Base-by-base conservation (phyloP, 2,329 filamentous ascomycete species). In the Akanthomyces muscarius region DNA sequence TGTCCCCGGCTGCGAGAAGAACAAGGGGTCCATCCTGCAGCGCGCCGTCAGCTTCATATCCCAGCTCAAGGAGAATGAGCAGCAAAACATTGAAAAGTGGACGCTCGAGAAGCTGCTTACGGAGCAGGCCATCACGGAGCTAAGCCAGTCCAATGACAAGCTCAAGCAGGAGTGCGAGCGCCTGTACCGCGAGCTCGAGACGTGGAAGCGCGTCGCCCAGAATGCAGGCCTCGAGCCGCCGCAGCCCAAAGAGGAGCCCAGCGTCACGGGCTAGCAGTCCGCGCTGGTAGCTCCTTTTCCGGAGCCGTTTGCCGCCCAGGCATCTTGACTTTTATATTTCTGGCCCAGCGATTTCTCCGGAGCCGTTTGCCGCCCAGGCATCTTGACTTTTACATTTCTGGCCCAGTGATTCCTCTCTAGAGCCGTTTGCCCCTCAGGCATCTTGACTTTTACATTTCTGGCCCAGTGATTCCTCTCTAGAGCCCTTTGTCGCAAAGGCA, bases 1-100 rank as follows among this genome's bases (percentile, higher is more conserved):
- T 68, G 95, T 99, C 0, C 95, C 95, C 0, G 92, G 92, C 16
- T 97, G 94, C 71, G 95, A 99, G 77, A 99, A 98, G 83, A 98
- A 99, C 81, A 99, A 99, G 78, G 95, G 95, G 0, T 96, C 92
- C 2, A 98, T 99, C 67, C 81, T 99, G 44, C 91, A 96, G 73
- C 91, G 94, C 41, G 92, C 95, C 0, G 94, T 97, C 11, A 88
- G 92, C 67, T 98, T 97, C 79, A 98, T 99, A 73, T 90, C 88
- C 13, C 92, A 97, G 72, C 84, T 99, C 45, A 96, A 95, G 74
- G 92, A 97, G 74, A 96, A 97, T 69, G 94, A 97, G 74, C 86
- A 90, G 18, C 90, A 95, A 67, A 97, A 97, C 74, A 92, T 96
- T 66, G 94, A 97, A 74, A 92, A 97, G 76, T 95, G 91, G 90